These are phyloP conservation scores for Fusarium beomiforme DNA, from an alignment of 2,329 filamentous ascomycete species.

Conservation along the genomic window DNA sequence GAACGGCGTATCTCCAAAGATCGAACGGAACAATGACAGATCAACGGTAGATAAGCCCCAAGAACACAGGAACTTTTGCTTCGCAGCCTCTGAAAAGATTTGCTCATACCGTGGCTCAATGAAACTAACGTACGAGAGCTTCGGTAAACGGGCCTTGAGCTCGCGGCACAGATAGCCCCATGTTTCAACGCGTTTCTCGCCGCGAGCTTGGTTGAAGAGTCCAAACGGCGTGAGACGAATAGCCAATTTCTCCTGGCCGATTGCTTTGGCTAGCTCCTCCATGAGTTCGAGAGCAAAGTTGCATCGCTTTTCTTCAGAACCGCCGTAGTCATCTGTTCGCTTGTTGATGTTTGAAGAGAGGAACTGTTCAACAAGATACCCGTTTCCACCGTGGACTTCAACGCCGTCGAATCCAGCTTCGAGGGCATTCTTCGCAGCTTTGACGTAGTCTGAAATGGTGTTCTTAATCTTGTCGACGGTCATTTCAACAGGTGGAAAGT, in stretches of 20 bases:
- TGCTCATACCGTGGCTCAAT: slow-evolving; percentile 66
- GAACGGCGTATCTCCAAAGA: slow-evolving; percentile 63
- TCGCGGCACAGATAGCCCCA: slow-evolving; percentile 61
- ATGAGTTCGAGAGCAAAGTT: slow-evolving; percentile 67
- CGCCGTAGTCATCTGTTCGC: slow-evolving; percentile 51
- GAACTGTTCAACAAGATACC: slow-evolving; percentile 54
- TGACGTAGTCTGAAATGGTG: slow-evolving; percentile 45
- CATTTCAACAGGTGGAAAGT: slow-evolving; percentile 44
- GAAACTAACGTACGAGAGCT: slow-evolving; percentile 64
- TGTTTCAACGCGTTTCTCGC: slow-evolving; percentile 62
- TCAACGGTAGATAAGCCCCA: slow-evolving; percentile 59
- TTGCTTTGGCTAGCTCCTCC: slow-evolving; percentile 51
- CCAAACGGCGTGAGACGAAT: slow-evolving; percentile 61
- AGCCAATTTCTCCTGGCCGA: slow-evolving; percentile 57
- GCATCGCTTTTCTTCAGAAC: slow-evolving; percentile 47
- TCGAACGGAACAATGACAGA: slow-evolving; percentile 58
- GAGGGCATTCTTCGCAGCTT: slow-evolving; percentile 56
- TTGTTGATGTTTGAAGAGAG: slow-evolving; percentile 50
- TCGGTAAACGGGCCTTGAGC: slow-evolving; percentile 55
- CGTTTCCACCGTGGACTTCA: slow-evolving; percentile 54
- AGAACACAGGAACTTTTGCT: slow-evolving; percentile 57
- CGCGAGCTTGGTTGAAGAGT: slow-evolving; percentile 61
- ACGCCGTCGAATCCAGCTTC: slow-evolving; percentile 61
- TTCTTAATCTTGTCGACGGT: slow-evolving; percentile 55
- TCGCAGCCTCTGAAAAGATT: slow-evolving; percentile 58